These are phyloP conservation scores for Dioscorea zingiberensis DNA, from an alignment of 106 monocot species.

Conservation along the genomic window DNA sequence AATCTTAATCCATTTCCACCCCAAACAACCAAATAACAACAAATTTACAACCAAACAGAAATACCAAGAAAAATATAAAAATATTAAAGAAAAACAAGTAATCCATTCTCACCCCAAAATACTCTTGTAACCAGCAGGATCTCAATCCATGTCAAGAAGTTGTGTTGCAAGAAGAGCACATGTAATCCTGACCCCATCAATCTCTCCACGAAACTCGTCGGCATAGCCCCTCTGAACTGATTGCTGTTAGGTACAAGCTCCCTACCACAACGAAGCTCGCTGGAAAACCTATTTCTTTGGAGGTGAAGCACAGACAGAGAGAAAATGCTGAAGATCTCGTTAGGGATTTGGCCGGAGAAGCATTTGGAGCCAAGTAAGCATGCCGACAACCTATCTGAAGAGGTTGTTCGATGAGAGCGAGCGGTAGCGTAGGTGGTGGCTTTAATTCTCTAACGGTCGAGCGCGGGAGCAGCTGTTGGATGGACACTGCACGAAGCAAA, in stretches of 20 bases:
- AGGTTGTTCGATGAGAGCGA: slow-evolving; percentile 43
- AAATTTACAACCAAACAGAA: too few species aligned
- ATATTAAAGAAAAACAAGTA: too few species aligned
- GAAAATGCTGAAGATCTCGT: slow-evolving; percentile 30
- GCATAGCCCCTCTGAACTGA: slow-evolving; percentile 55
- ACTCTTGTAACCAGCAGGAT: slow-evolving; percentile 17
- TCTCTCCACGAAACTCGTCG: slow-evolving; percentile 45
- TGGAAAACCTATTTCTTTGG: slow-evolving; percentile 49
- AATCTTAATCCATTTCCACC: too few species aligned
- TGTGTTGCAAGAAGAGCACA: slow-evolving; percentile 71
- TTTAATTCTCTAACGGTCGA: too few species aligned
- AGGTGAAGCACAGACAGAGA: slow-evolving; percentile 30
- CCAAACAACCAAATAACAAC: too few species aligned
- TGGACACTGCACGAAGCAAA: too few species aligned
- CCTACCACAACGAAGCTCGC: slow-evolving; percentile 39
- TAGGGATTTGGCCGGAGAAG: slow-evolving; percentile 53
- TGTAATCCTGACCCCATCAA: slow-evolving; percentile 48
- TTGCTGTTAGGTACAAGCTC: slow-evolving; percentile 70
- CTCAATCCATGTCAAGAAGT: slow-evolving; percentile 62
- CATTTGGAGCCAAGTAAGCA: slow-evolving; percentile 35
- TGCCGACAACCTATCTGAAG: slow-evolving; percentile 33
- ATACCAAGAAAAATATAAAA: too few species aligned
- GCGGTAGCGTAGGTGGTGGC: slow-evolving; percentile 63
- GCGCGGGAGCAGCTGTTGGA: too few species aligned
- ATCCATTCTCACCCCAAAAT: too few species aligned